These are phyloP conservation scores for Mortierella sp. DNA, from an alignment of 371 early-diverging fungal species.

Conservation along the genomic window DNA sequence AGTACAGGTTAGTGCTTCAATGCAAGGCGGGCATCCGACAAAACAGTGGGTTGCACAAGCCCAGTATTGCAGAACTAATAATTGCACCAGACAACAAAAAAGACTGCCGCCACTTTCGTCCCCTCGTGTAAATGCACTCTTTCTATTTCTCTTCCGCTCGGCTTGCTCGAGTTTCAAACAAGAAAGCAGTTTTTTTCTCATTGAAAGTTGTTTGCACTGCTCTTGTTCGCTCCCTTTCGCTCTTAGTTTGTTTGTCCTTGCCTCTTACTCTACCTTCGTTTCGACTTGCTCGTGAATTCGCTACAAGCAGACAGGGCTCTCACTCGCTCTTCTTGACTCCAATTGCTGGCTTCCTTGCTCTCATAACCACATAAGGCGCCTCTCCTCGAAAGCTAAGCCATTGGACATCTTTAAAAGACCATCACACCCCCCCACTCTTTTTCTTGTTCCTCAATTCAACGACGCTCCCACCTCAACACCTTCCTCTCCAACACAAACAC, in stretches of 20 bases:
- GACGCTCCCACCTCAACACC: neutral
- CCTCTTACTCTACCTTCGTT: no score
- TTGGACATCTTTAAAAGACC: conserved; percentile 7
- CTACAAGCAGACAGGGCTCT: neutral
- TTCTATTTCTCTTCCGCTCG: neutral
- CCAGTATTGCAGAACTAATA: neutral
- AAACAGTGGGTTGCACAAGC: conserved; percentile 1
- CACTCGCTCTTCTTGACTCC: neutral
- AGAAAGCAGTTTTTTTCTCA: conserved; percentile 1
- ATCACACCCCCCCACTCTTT: neutral
- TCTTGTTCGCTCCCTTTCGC: neutral
- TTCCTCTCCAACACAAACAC: neutral
- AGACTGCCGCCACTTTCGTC: neutral
- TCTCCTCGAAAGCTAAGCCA: neutral
- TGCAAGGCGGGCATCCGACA: neutral
- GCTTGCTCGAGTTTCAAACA: neutral
- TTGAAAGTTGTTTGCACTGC: neutral
- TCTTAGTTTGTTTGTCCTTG: no score
- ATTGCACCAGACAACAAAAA: neutral
- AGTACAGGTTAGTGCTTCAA: neutral
- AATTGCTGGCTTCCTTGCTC: neutral
- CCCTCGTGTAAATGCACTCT: neutral
- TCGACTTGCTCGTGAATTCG: conserved; percentile 6
- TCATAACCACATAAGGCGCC: neutral
- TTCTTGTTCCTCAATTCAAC: neutral